Evolutionary conservation across 176 grass and related monocot genomes (phyloP), one percentile per base, ranked within the genome.

Genomic region (Eragrostis nindensis): DNA sequence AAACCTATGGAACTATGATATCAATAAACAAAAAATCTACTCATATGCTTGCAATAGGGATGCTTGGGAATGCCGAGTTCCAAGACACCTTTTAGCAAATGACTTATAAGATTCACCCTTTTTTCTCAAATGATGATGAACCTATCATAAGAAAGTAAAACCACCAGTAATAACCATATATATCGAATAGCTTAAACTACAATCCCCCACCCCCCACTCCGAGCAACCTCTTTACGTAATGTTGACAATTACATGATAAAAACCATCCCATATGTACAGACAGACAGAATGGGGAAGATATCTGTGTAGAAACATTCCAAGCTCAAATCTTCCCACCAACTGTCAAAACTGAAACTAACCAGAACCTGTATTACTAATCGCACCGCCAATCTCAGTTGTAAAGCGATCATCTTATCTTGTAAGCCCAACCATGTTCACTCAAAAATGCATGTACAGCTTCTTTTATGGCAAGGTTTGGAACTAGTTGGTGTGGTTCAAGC

Each of bases 391-490:
- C 45, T 64, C 45, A 53, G 65, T 17, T 80, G 46, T 55, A 70
- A 75, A 82, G 10, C 29, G 49, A 68, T 96, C 74, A 90, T 11
- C 85, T 82, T 45, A 91, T 87, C 77, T 86, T 93, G 82, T 98
- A 93, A 77, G 92, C 90, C 96, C 96, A 98, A 29, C 90, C 88
- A 79, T 98, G 90, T 18, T 95, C 90, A 27, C 78, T 85, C 45
- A 98, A 88, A 83, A 89, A 98, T 66, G 89, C 88, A 89, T 95
- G 82, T 62, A 95, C 96, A 75, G 90, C 92, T 70, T 93, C 90
- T 71, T 98, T 95, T 40, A 93, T 89, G 6, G 96, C 96, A 29
- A 95, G 90, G 81, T 98, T 98, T 19, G 96, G 84, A 86, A 98
- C 87, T 32, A 98, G 64, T 64, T 98, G 96, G 71, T 87, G 73